Evolutionary conservation across 208 protist genomes (phyloP).

Genomic region (Crithidia expoeki): DNA sequence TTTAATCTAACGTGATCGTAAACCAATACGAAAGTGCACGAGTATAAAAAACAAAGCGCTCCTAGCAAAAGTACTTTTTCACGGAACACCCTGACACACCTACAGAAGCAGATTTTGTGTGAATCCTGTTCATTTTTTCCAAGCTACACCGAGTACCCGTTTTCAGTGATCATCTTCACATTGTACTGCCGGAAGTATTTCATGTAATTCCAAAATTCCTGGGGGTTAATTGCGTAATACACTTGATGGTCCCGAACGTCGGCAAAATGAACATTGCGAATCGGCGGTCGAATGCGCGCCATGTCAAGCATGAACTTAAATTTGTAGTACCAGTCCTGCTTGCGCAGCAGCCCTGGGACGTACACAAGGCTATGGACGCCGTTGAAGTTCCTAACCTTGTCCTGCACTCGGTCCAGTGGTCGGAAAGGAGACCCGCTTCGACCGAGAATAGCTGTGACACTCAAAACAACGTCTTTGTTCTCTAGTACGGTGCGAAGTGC

Average conservation of each 20-base stretch:
- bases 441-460: slow-evolving; percentile 81
- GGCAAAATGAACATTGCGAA: slow-evolving; percentile 87
- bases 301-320: slow-evolving; percentile 93
- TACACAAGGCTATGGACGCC: slow-evolving; percentile 84
- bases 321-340: slow-evolving; percentile 91
- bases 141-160: slow-evolving; percentile 31
- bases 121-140: too few species aligned
- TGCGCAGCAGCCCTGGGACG: slow-evolving; percentile 78
- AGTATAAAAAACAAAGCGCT: too few species aligned
- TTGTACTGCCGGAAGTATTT: slow-evolving; percentile 85
- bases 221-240: slow-evolving; percentile 90
- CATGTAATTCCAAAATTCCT: slow-evolving; percentile 92
- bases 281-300: slow-evolving; percentile 63
- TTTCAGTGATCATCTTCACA: slow-evolving; percentile 79
- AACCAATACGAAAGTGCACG: too few species aligned
- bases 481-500: slow-evolving; percentile 79
- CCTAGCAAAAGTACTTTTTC: too few species aligned
- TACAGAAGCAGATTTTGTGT: too few species aligned
- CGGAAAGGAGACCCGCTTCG: slow-evolving; percentile 76
- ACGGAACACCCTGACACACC: too few species aligned
- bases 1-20: too few species aligned
- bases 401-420: slow-evolving; percentile 68
- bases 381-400: slow-evolving; percentile 82
- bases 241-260: slow-evolving; percentile 88
- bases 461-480: slow-evolving; percentile 72